A percentile compares a stretch with the other conserved stretches of the same genome.
phyloP scores from a whole-genome alignment of 1,284 basidiomycete genomes.

The Leccinum subrobustum region DNA sequence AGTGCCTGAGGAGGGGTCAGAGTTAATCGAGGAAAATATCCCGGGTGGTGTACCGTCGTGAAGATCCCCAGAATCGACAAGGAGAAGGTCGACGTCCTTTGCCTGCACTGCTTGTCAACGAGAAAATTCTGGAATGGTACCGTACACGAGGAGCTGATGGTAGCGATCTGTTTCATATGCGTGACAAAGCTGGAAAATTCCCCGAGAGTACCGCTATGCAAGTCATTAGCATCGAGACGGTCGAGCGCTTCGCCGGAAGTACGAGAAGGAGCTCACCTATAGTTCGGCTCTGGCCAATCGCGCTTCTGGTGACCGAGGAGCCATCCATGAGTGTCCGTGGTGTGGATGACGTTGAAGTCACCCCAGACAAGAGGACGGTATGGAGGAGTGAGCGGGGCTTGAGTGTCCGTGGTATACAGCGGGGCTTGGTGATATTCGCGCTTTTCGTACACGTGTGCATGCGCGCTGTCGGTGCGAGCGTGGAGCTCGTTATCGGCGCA shows the following conservation, averaged over 20 bases:
- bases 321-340: conserved; percentile 69
- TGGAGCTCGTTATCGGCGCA: conserved; percentile 17
- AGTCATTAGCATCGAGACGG: conserved; percentile 3
- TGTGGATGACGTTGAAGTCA: conserved; percentile 49
- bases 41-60: conserved; percentile 60
- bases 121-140: background rate
- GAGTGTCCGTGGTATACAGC: conserved; percentile 34
- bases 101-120: conserved; percentile 36
- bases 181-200: conserved; percentile 79
- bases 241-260: background rate
- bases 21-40: too few species aligned
- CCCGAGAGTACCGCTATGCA: conserved; percentile 68
- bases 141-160: conserved; percentile 34
- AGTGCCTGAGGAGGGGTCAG: conserved; percentile 45
- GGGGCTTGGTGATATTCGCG: conserved; percentile 54
- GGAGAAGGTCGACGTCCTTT: conserved; percentile 66
- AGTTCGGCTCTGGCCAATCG: conserved; percentile 73
- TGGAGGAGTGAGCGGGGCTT: too few species aligned
- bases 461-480: conserved; percentile 15
- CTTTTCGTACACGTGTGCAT: conserved; percentile 37
- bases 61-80: conserved; percentile 75
- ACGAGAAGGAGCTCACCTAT: conserved; percentile 43
- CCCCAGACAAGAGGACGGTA: too few species aligned
- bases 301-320: conserved; percentile 73
- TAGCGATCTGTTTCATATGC: conserved; percentile 77